Conservation (phyloP, 805 yeast genomes). For the Metschnikowia drakensbergensis region DNA sequence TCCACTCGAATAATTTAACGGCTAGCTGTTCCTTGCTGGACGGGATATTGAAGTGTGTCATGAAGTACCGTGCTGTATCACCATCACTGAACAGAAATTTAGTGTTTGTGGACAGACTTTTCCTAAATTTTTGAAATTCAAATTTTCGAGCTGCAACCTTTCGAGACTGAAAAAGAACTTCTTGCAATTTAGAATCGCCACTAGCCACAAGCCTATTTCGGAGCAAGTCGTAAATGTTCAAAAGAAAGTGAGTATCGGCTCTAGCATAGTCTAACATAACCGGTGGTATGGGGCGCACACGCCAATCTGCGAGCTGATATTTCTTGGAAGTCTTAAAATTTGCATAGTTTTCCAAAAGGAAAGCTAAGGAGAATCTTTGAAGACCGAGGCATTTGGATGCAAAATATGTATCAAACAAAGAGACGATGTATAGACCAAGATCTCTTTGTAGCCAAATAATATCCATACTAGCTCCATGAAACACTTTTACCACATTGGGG, state of each 20-base stretch:
- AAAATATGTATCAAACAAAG: conserved; percentile 87
- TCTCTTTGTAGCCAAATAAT: conserved; percentile 96
- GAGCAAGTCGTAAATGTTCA: conserved; percentile 74
- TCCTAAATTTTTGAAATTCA: conserved; percentile 71
- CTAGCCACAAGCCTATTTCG: conserved; percentile 52
- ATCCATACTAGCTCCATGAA: conserved; percentile 97
- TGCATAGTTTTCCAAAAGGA: conserved; percentile 73
- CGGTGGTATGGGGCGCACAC: conserved; percentile 74
- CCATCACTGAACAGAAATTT: conserved; percentile 44
- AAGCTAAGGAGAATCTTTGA: conserved; percentile 81
- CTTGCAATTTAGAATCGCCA: conserved; percentile 43
- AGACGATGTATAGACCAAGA: conserved; percentile 83
- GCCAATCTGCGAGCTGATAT: conserved; percentile 96
- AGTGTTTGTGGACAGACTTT: conserved; percentile 20
- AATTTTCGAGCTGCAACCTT: conserved; percentile 76
- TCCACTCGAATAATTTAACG: conserved; percentile 69
- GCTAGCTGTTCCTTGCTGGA: conserved; percentile 50
- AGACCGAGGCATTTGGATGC: conserved; percentile 80
- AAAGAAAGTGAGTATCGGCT: conserved; percentile 89
- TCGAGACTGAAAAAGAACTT: conserved; percentile 70
- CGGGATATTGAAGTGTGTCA: conserved; percentile 64
- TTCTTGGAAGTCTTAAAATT: conserved; percentile 85
- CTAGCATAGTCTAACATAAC: conserved; percentile 85
- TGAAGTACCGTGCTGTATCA: conserved; percentile 47
- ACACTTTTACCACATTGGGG: conserved; percentile 77